Conservation (phyloP, 2,329 filamentous ascomycete genomes). For the Apiospora pterosperma region DNA sequence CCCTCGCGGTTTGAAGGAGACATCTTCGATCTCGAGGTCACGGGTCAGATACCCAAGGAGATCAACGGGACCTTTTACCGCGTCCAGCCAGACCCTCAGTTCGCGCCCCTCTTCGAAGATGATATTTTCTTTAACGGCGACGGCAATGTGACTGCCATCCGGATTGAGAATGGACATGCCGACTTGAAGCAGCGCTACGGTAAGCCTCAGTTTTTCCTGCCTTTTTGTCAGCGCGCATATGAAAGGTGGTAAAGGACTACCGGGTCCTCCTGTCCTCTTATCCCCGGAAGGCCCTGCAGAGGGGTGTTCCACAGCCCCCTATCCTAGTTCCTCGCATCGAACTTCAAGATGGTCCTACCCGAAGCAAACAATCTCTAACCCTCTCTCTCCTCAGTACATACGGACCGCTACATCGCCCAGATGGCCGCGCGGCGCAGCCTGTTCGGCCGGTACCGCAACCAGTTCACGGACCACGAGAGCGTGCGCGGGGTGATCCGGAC, state of each 20-base stretch:
- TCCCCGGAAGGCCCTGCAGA: too few species aligned
- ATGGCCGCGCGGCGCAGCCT: conserved; percentile 29
- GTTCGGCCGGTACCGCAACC: conserved; percentile 56
- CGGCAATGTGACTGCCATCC: conserved; percentile 37
- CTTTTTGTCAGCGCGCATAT: not conserved
- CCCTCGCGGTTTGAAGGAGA: conserved; percentile 37
- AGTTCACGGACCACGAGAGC: conserved; percentile 52
- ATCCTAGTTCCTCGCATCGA: too few species aligned
- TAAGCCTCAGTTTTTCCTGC: not conserved
- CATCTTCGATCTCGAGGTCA: conserved; percentile 36
- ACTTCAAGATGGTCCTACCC: not conserved
- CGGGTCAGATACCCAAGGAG: conserved; percentile 38
- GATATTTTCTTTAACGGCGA: conserved; percentile 39
- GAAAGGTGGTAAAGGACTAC: not conserved
- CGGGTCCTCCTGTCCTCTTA: too few species aligned
- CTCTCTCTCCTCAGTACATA: conserved; percentile 25
- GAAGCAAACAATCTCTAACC: not conserved
- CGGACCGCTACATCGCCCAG: conserved; percentile 31
- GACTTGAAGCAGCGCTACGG: conserved; percentile 39
- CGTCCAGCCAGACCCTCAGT: conserved; percentile 50
- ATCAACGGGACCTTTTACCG: conserved; percentile 47
- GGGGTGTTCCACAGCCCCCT: too few species aligned
- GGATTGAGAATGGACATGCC: conserved; percentile 35
- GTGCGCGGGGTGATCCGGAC: conserved; percentile 54
- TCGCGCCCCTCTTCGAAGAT: conserved; percentile 51